Conservation (phyloP, 192 early-diverging fungal species). For the Backusella westeae region DNA sequence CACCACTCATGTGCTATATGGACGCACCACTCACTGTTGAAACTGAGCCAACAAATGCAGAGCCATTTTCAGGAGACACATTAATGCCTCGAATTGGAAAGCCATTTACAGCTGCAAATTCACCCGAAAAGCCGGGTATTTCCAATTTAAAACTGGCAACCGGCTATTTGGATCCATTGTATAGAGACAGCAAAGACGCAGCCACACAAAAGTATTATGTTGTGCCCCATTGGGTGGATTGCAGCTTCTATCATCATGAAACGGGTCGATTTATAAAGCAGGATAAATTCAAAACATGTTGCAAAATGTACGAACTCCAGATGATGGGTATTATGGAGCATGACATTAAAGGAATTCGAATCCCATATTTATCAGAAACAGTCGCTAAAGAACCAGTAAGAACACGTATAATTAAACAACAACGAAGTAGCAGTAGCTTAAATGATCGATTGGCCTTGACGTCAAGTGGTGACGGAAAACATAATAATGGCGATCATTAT, state of each 20-base stretch:
- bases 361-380: constrained; percentile 48
- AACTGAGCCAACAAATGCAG: neutral
- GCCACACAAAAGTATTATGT: constrained; percentile 52
- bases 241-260: constrained; percentile 75
- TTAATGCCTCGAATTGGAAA: neutral
- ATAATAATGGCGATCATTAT: constrained; percentile 18
- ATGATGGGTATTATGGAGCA: constrained; percentile 78
- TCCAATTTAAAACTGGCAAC: constrained; percentile 4
- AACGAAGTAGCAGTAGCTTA: constrained; percentile 26
- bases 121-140: constrained; percentile 18
- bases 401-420: neutral
- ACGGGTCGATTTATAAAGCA: constrained; percentile 43
- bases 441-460: constrained; percentile 12
- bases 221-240: constrained; percentile 91
- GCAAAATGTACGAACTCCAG: constrained; percentile 84
- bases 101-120: constrained; percentile 18
- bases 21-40: constrained; percentile 13
- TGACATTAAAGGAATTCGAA: constrained; percentile 49
- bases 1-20: constrained; percentile 83
- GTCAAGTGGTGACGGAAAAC: neutral
- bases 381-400: neutral
- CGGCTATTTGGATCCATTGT: constrained; percentile 43
- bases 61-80: constrained; percentile 14
- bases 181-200: constrained; percentile 43
- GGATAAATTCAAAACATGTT: constrained; percentile 63